Evolutionary conservation across 441 rosid genomes (phyloP).

Genomic region (Macaranga tanarius): DNA sequence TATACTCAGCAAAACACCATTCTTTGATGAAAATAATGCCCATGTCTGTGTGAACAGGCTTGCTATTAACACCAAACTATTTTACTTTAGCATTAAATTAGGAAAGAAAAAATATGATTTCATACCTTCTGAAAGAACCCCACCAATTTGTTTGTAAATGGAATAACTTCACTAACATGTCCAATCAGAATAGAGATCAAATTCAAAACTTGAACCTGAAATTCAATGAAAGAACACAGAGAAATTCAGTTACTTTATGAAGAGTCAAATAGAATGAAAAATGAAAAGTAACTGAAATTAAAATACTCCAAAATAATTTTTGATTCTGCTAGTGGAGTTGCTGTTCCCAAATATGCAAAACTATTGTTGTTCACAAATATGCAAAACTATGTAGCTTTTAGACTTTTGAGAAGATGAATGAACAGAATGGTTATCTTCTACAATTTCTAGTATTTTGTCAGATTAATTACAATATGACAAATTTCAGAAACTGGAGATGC

Average conservation of each 20-base stretch:
- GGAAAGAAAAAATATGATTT: constrained; percentile 11
- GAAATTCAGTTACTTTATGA: not conserved
- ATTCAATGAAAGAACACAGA: constrained; percentile 16
- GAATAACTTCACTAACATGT: constrained; percentile 71
- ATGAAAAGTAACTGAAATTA: not conserved
- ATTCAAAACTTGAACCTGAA: constrained; percentile 96
- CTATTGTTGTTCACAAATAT: not conserved
- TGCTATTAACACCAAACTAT: not conserved
- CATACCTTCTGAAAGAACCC: constrained; percentile 89
- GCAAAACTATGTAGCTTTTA: not conserved
- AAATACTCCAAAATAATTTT: not conserved
- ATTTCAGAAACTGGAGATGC: not conserved
- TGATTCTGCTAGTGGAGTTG: not conserved
- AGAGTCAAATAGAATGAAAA: not conserved
- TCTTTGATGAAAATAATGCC: not conserved
- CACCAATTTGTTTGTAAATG: constrained; percentile 74
- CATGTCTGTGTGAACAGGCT: not conserved
- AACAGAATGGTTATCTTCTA: not conserved
- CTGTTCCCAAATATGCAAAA: not conserved
- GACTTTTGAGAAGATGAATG: not conserved
- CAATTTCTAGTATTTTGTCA: not conserved
- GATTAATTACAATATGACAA: not conserved
- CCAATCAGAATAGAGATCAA: constrained; percentile 89
- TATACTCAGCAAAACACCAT: not conserved
- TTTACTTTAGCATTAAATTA: not conserved